phyloP scores from a whole-genome alignment of 2,329 filamentous ascomycete species.

The Alternaria panax region DNA sequence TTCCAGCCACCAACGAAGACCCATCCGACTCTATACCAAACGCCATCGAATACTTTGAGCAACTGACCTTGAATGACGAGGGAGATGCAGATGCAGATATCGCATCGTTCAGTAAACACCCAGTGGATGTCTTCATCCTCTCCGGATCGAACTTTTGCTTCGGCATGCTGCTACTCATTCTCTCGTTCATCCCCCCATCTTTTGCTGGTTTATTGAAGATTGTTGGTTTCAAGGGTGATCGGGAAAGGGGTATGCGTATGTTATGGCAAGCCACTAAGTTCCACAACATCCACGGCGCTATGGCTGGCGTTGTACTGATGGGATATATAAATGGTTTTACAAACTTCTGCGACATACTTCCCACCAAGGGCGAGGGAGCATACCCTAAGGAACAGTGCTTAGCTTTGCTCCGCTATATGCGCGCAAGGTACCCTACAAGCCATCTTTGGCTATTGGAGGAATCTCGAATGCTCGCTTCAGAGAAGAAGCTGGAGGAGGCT shows the following conservation, averaged over 20 bases:
- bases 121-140: constrained; percentile 87
- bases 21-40: constrained; percentile 32
- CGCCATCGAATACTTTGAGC: constrained; percentile 41
- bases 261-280: constrained; percentile 90
- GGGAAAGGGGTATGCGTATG: constrained; percentile 80
- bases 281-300: constrained; percentile 88
- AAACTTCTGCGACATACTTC: constrained; percentile 86
- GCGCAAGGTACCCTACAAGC: constrained; percentile 78
- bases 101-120: constrained; percentile 70
- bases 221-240: constrained; percentile 89
- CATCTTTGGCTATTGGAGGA: constrained; percentile 90
- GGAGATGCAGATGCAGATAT: constrained; percentile 63
- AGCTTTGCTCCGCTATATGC: constrained; percentile 75
- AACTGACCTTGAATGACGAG: constrained; percentile 38
- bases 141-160: constrained; percentile 90
- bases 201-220: constrained; percentile 87
- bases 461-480: constrained; percentile 75
- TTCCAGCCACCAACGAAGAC: constrained; percentile 28
- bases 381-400: constrained; percentile 75
- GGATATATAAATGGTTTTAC: constrained; percentile 89
- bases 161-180: constrained; percentile 81
- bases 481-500: constrained; percentile 71
- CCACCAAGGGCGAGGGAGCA: constrained; percentile 64
- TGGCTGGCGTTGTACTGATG: constrained; percentile 81
- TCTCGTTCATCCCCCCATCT: constrained; percentile 91